These are phyloP conservation scores for Penicillium alfredii DNA, from an alignment of 495 filamentous ascomycete genomes.

Conservation along the genomic window DNA sequence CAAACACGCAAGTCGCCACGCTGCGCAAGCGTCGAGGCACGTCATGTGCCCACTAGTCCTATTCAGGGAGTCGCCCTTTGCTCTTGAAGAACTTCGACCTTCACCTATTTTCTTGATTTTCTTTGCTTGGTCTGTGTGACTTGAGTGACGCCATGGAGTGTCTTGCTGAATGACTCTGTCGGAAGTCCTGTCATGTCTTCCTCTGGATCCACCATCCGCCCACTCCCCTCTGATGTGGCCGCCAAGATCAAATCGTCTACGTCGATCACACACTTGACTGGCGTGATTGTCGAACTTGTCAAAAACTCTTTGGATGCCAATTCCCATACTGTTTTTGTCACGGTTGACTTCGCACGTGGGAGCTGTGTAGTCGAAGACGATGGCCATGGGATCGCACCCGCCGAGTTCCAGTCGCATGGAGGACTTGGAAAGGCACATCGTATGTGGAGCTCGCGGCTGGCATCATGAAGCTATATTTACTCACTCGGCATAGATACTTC, in stretches of 20 bases:
- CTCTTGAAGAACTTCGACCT: not conserved
- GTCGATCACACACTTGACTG: constrained; percentile 66
- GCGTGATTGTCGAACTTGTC: constrained; percentile 66
- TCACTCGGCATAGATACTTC: constrained; percentile 62
- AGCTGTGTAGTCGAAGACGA: constrained; percentile 84
- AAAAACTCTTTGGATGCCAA: constrained; percentile 83
- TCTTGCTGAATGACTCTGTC: no score
- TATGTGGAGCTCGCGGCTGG: no score
- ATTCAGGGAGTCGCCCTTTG: no score
- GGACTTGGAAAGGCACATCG: constrained; percentile 71
- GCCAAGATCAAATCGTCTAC: constrained; percentile 87
- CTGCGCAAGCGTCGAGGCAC: not conserved
- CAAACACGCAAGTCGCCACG: no score
- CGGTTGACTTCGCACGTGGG: constrained; percentile 69
- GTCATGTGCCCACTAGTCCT: not conserved
- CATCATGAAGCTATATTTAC: not conserved
- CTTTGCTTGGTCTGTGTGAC: constrained; percentile 3
- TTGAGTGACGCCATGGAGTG: no score
- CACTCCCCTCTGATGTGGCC: constrained; percentile 66
- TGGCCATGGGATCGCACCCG: constrained; percentile 69
- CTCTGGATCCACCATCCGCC: constrained; percentile 48
- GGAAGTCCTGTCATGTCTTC: constrained; percentile 20
- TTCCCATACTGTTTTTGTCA: constrained; percentile 63
- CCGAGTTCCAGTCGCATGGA: constrained; percentile 63
- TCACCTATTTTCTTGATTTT: not conserved